phyloP scores from a whole-genome alignment of 768 basidiomycete genomes.

The Megacollybia marginata region DNA sequence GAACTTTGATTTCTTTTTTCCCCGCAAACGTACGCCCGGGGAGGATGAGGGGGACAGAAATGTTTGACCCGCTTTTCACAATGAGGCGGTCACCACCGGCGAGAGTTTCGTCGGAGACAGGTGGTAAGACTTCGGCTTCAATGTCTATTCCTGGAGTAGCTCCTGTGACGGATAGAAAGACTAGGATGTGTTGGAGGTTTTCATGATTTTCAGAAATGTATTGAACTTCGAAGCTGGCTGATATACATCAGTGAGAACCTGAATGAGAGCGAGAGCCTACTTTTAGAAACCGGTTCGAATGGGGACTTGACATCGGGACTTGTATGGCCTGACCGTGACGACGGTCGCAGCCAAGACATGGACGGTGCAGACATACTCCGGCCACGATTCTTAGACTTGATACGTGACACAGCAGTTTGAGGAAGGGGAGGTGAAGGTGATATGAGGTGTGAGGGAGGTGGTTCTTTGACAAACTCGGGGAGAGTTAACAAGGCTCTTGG shows the following conservation, averaged over 20 bases:
- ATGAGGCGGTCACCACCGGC: conserved; percentile 50
- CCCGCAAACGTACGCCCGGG: conserved; percentile 55
- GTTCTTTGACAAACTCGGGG: conserved; percentile 54
- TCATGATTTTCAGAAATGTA: conserved; percentile 78
- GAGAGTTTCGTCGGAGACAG: conserved; percentile 29
- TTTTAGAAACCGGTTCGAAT: too few species aligned
- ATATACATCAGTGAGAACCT: conserved; percentile 2
- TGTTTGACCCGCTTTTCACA: conserved; percentile 50
- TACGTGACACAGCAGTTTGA: conserved; percentile 5
- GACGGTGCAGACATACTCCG: conserved; percentile 59
- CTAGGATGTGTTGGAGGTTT: conserved; percentile 70
- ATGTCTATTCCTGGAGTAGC: conserved; percentile 42
- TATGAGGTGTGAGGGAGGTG: conserved; percentile 24
- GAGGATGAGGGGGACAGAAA: conserved; percentile 50
- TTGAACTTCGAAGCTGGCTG: conserved; percentile 34
- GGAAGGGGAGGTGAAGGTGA: conserved; percentile 2
- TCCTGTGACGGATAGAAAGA: conserved; percentile 59
- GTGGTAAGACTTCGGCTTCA: conserved; percentile 59
- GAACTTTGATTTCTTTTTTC: conserved; percentile 47
- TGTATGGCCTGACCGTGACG: conserved; percentile 1
- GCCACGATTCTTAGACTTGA: conserved; percentile 20
- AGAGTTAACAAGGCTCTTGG: conserved; percentile 45
- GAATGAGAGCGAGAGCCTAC: background rate
- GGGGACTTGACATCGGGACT: too few species aligned
- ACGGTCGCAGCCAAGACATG: conserved; percentile 46